Conservation (phyloP, 305 asterid genomes). For the Rubia peregrina region DNA sequence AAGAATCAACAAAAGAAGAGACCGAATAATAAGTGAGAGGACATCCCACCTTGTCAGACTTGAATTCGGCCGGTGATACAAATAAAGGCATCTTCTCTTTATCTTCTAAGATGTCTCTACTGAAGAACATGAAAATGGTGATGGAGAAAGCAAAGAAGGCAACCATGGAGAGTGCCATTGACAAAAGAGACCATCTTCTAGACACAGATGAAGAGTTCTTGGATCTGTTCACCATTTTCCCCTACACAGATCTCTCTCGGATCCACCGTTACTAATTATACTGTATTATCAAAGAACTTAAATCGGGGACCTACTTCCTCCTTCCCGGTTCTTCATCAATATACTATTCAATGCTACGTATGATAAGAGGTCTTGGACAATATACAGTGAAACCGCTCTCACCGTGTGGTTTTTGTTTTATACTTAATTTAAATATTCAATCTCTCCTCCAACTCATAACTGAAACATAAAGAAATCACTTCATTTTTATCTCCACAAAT, state of each 20-base stretch:
- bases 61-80: conserved; percentile 24
- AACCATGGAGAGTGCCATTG: conserved; percentile 45
- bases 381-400: too few species aligned
- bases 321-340: too few species aligned
- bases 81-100: conserved; percentile 32
- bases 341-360: too few species aligned
- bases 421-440: too few species aligned
- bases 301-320: too few species aligned
- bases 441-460: too few species aligned
- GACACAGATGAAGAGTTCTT: conserved; percentile 28
- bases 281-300: too few species aligned
- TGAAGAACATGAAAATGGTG: conserved; percentile 49
- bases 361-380: too few species aligned
- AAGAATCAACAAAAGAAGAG: not conserved
- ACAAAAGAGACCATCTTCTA: conserved; percentile 40
- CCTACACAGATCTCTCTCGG: not conserved
- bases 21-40: not conserved
- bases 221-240: conserved; percentile 40
- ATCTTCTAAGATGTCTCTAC: conserved; percentile 53
- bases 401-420: too few species aligned
- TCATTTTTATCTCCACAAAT: too few species aligned
- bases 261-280: too few species aligned
- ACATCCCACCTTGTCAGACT: conserved; percentile 29
- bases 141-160: conserved; percentile 55
- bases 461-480: too few species aligned